Base-by-base conservation (phyloP, 192 early-diverging fungal genomes). In the Coemansia sp. region DNA sequence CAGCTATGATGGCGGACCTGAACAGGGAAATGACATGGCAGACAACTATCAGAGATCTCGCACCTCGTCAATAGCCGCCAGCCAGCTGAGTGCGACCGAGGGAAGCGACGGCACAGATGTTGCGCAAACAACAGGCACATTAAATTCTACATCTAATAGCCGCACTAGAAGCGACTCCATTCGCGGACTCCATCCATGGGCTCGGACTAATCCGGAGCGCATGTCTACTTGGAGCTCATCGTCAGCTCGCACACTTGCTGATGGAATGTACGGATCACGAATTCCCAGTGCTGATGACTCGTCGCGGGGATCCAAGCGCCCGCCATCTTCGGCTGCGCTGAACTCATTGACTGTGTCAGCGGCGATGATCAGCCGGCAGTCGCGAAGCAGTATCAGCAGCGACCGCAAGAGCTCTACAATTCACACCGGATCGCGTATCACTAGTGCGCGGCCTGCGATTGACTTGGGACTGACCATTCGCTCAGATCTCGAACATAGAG, bases 201-300 rank as follows among this genome's bases (percentile, higher is more conserved):
- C 39, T 6, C 55, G 68, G 19, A 62, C 49, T 41, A 76, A 70
- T 60, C 63, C 72, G 0, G 77, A 70, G 52, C 65, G 78, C 12
- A 71, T 81, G 78, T 81, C 78, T 29, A 81, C 78, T 12, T 81
- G 78, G 78, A 81, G 78, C 56, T 64, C 78, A 1, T 81, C 78
- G 4, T 81, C 78, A 5, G 73, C 65, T 0, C 62, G 66, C 24
- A 81, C 78, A 9, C 60, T 81, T 8, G 57, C 78, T 2, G 74
- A 76, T 21, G 69, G 65, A 21, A n/a, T 63, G 35, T 59, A 50
- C 10, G 56, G 64, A 12, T 49, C 61, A 27, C 63, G 74, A 5
- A 64, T 70, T 11, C 39, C 74, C 12, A 60, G 68, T 41, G 29
- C 37, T 3, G 78, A 81, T 19, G 78, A 75, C 38, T 66, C 65